Evolutionary conservation across 2,329 filamentous ascomycete species (phyloP).

Genomic region (Amauroascus verrucosus): DNA sequence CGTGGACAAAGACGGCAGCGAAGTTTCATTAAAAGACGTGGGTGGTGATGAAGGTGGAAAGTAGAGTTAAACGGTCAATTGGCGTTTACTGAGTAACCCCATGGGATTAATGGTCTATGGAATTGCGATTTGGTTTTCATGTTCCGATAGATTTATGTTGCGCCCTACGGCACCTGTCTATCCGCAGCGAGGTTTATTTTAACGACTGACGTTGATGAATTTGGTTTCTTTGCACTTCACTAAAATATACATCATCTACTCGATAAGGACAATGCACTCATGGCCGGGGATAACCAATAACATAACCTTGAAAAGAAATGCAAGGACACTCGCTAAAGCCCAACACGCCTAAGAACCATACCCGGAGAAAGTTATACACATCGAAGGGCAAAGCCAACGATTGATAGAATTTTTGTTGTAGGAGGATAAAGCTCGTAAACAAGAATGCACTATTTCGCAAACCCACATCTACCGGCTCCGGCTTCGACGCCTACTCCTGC

Average conservation of each 20-base stretch:
- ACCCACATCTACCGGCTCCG: constrained; percentile 19
- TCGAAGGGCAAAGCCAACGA: no score
- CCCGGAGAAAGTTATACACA: no score
- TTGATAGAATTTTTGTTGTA: no score
- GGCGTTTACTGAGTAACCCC: neutral
- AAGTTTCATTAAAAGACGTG: neutral
- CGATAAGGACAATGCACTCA: no score
- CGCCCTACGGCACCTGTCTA: neutral
- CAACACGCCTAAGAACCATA: no score
- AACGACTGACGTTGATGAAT: neutral
- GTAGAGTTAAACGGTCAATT: neutral
- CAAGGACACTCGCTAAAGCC: no score
- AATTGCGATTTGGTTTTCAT: neutral
- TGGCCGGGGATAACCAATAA: no score
- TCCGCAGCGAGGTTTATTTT: neutral
- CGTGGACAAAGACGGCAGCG: neutral
- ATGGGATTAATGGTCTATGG: neutral
- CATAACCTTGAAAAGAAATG: no score
- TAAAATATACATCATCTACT: neutral
- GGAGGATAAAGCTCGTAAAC: no score
- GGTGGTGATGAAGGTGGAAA: neutral
- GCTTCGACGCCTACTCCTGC: constrained; percentile 19
- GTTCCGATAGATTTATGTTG: constrained; percentile 1
- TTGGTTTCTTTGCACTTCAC: neutral
- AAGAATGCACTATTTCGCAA: no score